Evolutionary conservation across 305 asterid genomes (phyloP).

Genomic region (Fraxinus dipetala): DNA sequence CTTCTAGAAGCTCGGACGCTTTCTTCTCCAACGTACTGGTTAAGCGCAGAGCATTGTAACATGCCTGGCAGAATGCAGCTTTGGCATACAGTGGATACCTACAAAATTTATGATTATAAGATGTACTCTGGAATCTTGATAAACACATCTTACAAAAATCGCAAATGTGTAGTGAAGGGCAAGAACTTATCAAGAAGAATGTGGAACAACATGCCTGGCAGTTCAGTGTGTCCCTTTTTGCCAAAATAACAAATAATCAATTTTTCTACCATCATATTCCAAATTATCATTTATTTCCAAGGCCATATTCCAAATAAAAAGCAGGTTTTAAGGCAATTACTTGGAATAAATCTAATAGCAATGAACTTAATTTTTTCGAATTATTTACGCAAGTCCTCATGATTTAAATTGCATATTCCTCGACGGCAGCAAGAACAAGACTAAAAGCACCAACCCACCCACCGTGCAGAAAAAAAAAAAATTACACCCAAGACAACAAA

Average conservation of each 20-base stretch:
- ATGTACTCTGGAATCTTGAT: background rate
- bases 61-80: constrained; percentile 92
- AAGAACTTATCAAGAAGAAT: background rate
- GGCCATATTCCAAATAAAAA: background rate
- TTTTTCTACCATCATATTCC: background rate
- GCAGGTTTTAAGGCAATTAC: background rate
- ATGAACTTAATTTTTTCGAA: background rate
- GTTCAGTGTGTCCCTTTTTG: background rate
- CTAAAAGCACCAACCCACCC: background rate
- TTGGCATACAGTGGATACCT: constrained; percentile 86
- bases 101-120: constrained; percentile 23
- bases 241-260: background rate
- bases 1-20: constrained; percentile 66
- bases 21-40: constrained; percentile 56
- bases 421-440: background rate
- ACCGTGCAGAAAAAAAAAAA: background rate
- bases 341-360: background rate
- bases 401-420: background rate
- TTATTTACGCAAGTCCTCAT: background rate
- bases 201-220: background rate
- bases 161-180: background rate
- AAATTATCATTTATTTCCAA: background rate
- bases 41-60: constrained; percentile 75
- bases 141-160: background rate
- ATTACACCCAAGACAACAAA: background rate